phyloP scores from a whole-genome alignment of 306 rosid genomes.

The Castanopsis chinensis region DNA sequence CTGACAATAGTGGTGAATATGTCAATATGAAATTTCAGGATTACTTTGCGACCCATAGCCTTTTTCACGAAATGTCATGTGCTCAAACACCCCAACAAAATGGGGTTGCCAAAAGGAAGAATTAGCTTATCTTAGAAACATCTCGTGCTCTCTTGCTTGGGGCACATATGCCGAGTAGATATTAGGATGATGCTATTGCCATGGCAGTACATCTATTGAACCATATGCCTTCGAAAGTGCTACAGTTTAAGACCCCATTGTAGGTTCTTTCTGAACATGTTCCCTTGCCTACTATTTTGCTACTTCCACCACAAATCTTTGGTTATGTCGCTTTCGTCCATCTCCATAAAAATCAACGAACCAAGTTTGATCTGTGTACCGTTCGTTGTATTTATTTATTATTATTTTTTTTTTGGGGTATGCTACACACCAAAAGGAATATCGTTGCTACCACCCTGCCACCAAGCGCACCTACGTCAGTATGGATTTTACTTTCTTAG shows the following conservation, averaged over 20 bases:
- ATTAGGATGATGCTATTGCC: conserved; percentile 7
- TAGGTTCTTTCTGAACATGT: too few species aligned
- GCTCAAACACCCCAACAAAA: background rate
- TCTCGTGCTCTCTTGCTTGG: background rate
- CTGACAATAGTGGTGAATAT: too few species aligned
- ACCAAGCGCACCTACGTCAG: background rate
- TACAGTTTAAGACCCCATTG: too few species aligned
- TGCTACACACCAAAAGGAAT: background rate
- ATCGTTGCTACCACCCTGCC: background rate
- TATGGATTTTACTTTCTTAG: background rate
- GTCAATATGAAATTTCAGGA: too few species aligned
- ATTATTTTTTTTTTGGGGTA: conserved; percentile 2
- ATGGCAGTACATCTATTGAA: background rate
- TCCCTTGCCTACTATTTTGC: background rate
- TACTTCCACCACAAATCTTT: background rate
- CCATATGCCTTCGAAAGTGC: background rate
- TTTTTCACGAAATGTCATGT: too few species aligned
- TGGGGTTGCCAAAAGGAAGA: background rate
- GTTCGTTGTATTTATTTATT: background rate
- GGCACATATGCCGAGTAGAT: background rate
- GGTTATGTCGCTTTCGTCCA: too few species aligned
- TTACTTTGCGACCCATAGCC: too few species aligned
- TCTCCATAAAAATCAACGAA: too few species aligned
- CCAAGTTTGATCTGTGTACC: too few species aligned
- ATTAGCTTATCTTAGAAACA: background rate